Evolutionary conservation across 192 early-diverging fungal species (phyloP).

Genomic region (Kappamyces sp.): DNA sequence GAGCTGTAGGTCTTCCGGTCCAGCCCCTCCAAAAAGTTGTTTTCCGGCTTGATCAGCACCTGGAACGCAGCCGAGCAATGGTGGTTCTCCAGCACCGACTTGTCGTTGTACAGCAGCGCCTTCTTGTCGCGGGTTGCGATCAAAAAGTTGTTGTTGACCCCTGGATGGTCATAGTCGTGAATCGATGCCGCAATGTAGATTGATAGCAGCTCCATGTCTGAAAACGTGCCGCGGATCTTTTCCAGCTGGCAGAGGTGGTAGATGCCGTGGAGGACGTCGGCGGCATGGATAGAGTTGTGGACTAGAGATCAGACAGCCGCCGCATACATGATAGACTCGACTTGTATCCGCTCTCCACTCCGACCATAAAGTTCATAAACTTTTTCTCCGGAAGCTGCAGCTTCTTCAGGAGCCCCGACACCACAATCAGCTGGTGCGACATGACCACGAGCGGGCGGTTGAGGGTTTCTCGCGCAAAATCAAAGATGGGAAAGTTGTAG

Average conservation of each 20-base stretch:
- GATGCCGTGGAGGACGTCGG: conserved; percentile 52
- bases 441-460: conserved; percentile 35
- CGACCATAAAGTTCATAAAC: conserved; percentile 41
- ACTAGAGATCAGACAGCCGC: conserved; percentile 18
- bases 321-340: conserved; percentile 39
- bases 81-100: conserved; percentile 55
- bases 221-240: conserved; percentile 31
- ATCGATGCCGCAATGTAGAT: conserved; percentile 49
- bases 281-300: conserved; percentile 52
- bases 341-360: conserved; percentile 44
- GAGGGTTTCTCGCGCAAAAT: conserved; percentile 29
- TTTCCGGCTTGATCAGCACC: conserved; percentile 35
- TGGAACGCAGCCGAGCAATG: conserved; percentile 53
- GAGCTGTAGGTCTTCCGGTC: conserved; percentile 29
- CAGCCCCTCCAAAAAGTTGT: conserved; percentile 39
- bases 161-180: conserved; percentile 60
- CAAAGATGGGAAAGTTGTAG: conserved; percentile 53
- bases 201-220: conserved; percentile 43
- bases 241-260: conserved; percentile 36
- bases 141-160: conserved; percentile 51
- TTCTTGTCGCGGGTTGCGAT: conserved; percentile 39
- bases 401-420: conserved; percentile 35
- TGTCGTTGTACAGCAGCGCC: conserved; percentile 55
- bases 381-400: conserved; percentile 32
- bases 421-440: conserved; percentile 37